A percentile compares a stretch with the other conserved stretches of the same genome.
Conservation (phyloP, 2,329 filamentous ascomycete species). For the Pseudonectria buxi region DNA sequence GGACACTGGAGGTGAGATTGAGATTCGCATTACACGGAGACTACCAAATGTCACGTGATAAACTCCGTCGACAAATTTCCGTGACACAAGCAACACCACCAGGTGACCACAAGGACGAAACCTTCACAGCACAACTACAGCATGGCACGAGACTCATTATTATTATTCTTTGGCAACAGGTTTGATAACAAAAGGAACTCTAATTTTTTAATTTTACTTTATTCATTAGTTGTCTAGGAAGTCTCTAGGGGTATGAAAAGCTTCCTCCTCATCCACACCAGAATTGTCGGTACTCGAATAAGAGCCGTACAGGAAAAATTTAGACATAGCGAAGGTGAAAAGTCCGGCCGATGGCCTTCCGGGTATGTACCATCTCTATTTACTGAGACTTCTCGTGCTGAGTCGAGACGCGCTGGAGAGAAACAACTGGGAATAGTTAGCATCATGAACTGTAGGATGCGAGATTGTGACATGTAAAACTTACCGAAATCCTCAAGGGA, state of each 20-base stretch:
- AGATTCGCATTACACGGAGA: too few species aligned
- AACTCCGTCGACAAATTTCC: too few species aligned
- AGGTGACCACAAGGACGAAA: too few species aligned
- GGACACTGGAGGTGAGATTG: not conserved
- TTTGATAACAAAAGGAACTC: slow-evolving; percentile 1
- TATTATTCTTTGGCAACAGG: not conserved
- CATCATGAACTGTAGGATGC: slow-evolving; percentile 2
- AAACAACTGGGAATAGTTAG: slow-evolving; percentile 67
- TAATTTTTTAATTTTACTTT: slow-evolving; percentile 32
- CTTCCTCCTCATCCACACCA: slow-evolving; percentile 28
- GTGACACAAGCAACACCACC: too few species aligned
- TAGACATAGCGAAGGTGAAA: slow-evolving; percentile 34
- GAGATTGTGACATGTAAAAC: slow-evolving; percentile 27
- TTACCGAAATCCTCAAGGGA: slow-evolving; percentile 85
- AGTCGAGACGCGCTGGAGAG: slow-evolving; percentile 81
- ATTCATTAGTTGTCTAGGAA: slow-evolving; percentile 38
- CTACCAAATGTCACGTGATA: too few species aligned
- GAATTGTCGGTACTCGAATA: slow-evolving; percentile 28
- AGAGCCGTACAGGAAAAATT: slow-evolving; percentile 34
- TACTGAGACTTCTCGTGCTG: slow-evolving; percentile 86
- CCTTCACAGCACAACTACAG: not conserved
- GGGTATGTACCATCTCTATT: slow-evolving; percentile 34
- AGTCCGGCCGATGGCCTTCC: slow-evolving; percentile 28
- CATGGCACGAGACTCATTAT: not conserved
- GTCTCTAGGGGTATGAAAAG: slow-evolving; percentile 33